Evolutionary conservation across 2,329 filamentous ascomycete species (phyloP).

Genomic region (Erysiphe pulchra): DNA sequence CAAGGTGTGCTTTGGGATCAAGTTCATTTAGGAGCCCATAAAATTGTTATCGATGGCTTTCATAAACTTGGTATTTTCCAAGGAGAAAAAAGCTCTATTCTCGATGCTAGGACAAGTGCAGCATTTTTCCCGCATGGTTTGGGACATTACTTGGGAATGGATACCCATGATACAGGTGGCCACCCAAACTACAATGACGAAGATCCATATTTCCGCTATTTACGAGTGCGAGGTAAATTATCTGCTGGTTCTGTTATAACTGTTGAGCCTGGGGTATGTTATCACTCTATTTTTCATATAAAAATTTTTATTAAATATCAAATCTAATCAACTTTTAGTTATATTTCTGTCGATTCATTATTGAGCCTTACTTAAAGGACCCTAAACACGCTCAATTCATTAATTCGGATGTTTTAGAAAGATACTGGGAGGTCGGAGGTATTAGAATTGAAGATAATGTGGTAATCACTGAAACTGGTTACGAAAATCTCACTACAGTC

Average conservation of each 20-base stretch:
- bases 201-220: conserved; percentile 67
- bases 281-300: too few relatives aligned
- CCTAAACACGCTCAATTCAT: too few relatives aligned
- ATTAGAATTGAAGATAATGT: too few relatives aligned
- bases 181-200: conserved; percentile 53
- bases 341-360: too few relatives aligned
- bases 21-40: conserved; percentile 56
- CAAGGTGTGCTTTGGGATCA: conserved; percentile 58
- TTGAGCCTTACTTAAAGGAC: too few relatives aligned
- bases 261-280: too few relatives aligned
- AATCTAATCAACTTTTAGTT: too few relatives aligned
- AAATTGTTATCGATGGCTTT: conserved; percentile 58
- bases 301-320: too few relatives aligned
- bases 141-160: conserved; percentile 77
- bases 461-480: too few relatives aligned
- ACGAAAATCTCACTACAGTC: too few relatives aligned
- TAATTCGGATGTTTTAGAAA: too few relatives aligned
- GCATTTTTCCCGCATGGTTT: conserved; percentile 85
- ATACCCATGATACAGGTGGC: conserved; percentile 71
- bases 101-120: conserved; percentile 52
- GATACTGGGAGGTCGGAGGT: too few relatives aligned
- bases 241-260: conserved; percentile 33
- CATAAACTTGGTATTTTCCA: conserved; percentile 49
- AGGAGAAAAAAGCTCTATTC: conserved; percentile 42
- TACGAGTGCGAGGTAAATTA: conserved; percentile 51